These are phyloP conservation scores for Cystobasidiopsis lactophilus DNA, from an alignment of 768 basidiomycete genomes.

Conservation along the genomic window DNA sequence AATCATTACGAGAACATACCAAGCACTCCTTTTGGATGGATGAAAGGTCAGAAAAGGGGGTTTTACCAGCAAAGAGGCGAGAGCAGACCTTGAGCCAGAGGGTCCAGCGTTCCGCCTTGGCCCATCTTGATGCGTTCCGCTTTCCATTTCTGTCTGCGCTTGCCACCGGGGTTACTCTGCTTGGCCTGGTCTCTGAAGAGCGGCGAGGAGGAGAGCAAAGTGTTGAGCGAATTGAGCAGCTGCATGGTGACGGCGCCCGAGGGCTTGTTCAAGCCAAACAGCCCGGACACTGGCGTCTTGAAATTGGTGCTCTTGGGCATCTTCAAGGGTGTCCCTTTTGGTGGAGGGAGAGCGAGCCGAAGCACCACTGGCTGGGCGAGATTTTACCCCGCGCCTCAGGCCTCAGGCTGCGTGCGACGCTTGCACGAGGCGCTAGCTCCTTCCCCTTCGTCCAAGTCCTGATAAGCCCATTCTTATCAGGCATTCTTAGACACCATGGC, in stretches of 20 bases:
- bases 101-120: slow-evolving; percentile 87
- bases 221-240: slow-evolving; percentile 62
- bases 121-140: slow-evolving; percentile 44
- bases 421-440: too few species aligned
- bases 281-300: slow-evolving; percentile 24
- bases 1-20: too few species aligned
- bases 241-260: slow-evolving; percentile 85
- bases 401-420: too few species aligned
- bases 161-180: slow-evolving; percentile 1
- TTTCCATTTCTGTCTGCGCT: slow-evolving; percentile 32
- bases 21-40: too few species aligned
- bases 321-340: too few species aligned
- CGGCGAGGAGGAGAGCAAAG: slow-evolving; percentile 48
- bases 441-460: too few species aligned
- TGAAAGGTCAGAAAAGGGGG: too few species aligned
- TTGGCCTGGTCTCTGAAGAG: slow-evolving; percentile 35
- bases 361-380: too few species aligned
- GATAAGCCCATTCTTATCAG: too few species aligned
- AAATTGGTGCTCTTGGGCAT: slow-evolving; percentile 15
- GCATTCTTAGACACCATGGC: too few species aligned
- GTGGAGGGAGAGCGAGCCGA: too few species aligned
- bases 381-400: too few species aligned
- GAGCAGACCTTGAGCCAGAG: slow-evolving; percentile 81
- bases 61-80: slow-evolving; percentile 34
- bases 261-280: slow-evolving; percentile 79